phyloP scores from a whole-genome alignment of 2,329 filamentous ascomycete genomes.

The Alternaria sp. region DNA sequence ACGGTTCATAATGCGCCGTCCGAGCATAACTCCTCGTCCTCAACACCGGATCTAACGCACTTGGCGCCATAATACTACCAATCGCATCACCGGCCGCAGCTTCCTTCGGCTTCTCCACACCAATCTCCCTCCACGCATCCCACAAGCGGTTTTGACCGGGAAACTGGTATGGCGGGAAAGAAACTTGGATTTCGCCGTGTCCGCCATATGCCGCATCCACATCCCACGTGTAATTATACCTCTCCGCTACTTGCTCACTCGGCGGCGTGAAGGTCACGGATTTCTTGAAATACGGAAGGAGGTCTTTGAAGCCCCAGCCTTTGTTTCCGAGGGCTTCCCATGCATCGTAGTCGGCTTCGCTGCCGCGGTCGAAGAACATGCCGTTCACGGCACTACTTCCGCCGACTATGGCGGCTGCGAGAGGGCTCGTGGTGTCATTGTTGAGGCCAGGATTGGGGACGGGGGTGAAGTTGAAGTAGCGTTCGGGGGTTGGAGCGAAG shows the following conservation, averaged over 20 bases:
- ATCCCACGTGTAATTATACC: neutral
- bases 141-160: constrained; percentile 11
- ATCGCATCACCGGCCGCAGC: constrained; percentile 9
- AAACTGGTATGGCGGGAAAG: constrained; percentile 9
- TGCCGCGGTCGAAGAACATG: constrained; percentile 41
- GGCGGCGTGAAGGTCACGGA: constrained; percentile 11
- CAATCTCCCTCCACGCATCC: constrained; percentile 11
- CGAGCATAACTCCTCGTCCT: constrained; percentile 38
- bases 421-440: constrained; percentile 11
- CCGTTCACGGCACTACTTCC: constrained; percentile 42
- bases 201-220: neutral
- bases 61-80: constrained; percentile 14
- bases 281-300: constrained; percentile 30
- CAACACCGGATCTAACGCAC: constrained; percentile 10
- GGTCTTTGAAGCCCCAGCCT: constrained; percentile 41
- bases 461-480: constrained; percentile 18
- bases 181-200: neutral
- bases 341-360: constrained; percentile 50
- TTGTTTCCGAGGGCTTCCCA: constrained; percentile 63
- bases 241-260: neutral
- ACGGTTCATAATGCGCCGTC: constrained; percentile 38
- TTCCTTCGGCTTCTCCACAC: constrained; percentile 16
- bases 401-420: constrained; percentile 32
- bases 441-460: constrained; percentile 14
- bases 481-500: neutral